Conservation (phyloP, 805 yeast species). For the Wickerhamiella cacticola region DNA sequence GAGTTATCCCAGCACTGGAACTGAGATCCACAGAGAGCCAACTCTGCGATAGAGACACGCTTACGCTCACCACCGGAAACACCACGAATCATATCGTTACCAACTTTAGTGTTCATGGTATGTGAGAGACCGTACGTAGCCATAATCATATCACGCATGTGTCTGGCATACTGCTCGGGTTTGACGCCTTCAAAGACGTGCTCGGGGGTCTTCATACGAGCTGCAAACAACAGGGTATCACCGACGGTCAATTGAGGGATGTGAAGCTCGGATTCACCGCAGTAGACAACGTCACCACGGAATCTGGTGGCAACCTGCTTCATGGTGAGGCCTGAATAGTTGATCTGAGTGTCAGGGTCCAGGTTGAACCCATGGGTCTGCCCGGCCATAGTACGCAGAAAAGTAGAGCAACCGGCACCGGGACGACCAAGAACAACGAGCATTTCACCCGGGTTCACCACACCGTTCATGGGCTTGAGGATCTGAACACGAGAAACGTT, state of each 20-base stretch:
- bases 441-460: constrained; percentile 54
- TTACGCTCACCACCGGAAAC: constrained; percentile 81
- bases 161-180: constrained; percentile 37
- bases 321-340: constrained; percentile 51
- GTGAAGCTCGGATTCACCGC: constrained; percentile 47
- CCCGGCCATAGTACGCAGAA: constrained; percentile 52
- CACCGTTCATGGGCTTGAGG: constrained; percentile 27
- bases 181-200: constrained; percentile 38
- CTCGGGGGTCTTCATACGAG: constrained; percentile 55
- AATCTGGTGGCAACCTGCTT: constrained; percentile 46
- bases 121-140: constrained; percentile 50
- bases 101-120: constrained; percentile 48
- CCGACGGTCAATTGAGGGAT: constrained; percentile 68
- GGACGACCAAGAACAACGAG: constrained; percentile 60
- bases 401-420: constrained; percentile 70
- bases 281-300: constrained; percentile 38
- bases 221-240: constrained; percentile 59
- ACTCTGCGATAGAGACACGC: constrained; percentile 75
- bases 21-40: constrained; percentile 50
- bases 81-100: constrained; percentile 53
- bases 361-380: constrained; percentile 38
- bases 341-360: constrained; percentile 40
- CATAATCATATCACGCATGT: constrained; percentile 38
- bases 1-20: constrained; percentile 71
- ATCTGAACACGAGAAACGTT: constrained; percentile 15